Conservation (phyloP, 768 basidiomycete genomes). For the Kondoa subrosea region DNA sequence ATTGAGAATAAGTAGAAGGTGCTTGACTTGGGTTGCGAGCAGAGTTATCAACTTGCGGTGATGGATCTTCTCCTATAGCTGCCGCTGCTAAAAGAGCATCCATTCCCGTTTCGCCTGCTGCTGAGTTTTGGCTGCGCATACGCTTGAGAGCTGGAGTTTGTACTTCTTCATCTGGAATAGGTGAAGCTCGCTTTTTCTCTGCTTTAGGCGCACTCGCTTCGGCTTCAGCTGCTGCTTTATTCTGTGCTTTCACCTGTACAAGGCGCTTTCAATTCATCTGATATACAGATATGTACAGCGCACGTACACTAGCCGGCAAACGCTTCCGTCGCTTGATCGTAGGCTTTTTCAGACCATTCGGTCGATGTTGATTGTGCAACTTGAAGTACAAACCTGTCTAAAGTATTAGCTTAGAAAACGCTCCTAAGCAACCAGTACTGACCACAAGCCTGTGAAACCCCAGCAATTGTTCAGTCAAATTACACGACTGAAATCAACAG, state of each 20-base stretch:
- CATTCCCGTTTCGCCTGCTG: background rate
- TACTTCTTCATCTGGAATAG: background rate
- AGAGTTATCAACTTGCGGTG: background rate
- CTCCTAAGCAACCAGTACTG: background rate
- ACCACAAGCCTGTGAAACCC: conserved; percentile 5
- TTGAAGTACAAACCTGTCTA: conserved; percentile 84
- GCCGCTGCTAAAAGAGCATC: background rate
- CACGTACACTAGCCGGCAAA: conserved; percentile 50
- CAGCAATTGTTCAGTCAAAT: no score
- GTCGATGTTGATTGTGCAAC: conserved; percentile 87
- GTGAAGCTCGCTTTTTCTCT: background rate
- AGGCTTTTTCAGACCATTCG: conserved; percentile 96
- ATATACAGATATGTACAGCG: no score
- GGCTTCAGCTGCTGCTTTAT: background rate
- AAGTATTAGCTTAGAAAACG: background rate
- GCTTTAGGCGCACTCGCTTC: background rate
- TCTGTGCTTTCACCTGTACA: background rate
- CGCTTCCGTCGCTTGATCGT: conserved; percentile 97
- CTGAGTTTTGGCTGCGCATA: background rate
- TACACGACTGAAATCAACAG: no score
- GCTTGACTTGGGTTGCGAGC: background rate
- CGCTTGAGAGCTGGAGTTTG: background rate
- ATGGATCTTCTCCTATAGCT: background rate
- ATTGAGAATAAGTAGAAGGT: background rate
- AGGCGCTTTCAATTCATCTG: background rate